Conservation (phyloP, 1,284 basidiomycete species). For the Trichosporon inkin region DNA sequence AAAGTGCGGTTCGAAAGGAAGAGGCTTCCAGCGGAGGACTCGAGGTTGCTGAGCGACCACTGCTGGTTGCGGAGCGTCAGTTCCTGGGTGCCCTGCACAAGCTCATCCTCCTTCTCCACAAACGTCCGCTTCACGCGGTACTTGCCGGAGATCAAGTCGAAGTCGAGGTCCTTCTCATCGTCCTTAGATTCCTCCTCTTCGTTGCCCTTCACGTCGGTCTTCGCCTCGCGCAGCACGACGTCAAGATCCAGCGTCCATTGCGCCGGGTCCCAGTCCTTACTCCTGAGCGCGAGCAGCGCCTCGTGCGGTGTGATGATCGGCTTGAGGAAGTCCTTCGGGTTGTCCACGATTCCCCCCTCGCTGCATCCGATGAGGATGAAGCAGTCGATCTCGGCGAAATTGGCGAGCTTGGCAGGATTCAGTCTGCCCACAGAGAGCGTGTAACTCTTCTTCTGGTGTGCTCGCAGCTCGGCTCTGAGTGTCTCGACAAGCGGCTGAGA, state of each 20-base stretch:
- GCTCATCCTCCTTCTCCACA: constrained; percentile 2
- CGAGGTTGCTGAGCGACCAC: constrained; percentile 54
- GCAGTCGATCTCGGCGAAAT: constrained; percentile 94
- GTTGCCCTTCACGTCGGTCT: constrained; percentile 13
- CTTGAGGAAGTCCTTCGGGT: constrained; percentile 69
- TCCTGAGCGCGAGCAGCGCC: constrained; percentile 71
- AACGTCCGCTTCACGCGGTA: constrained; percentile 61
- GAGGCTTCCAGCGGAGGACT: constrained; percentile 64
- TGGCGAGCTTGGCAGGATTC: constrained; percentile 91
- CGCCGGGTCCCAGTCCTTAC: constrained; percentile 59
- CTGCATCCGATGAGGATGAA: constrained; percentile 93
- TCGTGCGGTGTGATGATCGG: constrained; percentile 96
- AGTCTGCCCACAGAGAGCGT: constrained; percentile 94
- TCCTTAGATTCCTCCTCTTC: constrained; percentile 21
- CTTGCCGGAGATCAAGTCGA: constrained; percentile 80
- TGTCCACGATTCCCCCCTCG: constrained; percentile 84
- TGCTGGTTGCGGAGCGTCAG: constrained; percentile 65
- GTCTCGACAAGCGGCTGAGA: constrained; percentile 77
- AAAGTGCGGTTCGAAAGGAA: constrained; percentile 59
- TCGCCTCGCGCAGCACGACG: constrained; percentile 29
- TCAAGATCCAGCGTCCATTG: constrained; percentile 59
- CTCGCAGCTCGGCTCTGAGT: constrained; percentile 63
- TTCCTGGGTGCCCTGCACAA: constrained; percentile 20
- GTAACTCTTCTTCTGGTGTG: constrained; percentile 78
- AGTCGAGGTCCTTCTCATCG: constrained; percentile 63